These are phyloP conservation scores for Piromyces finnis DNA, from an alignment of 192 early-diverging fungal genomes.

Conservation along the genomic window DNA sequence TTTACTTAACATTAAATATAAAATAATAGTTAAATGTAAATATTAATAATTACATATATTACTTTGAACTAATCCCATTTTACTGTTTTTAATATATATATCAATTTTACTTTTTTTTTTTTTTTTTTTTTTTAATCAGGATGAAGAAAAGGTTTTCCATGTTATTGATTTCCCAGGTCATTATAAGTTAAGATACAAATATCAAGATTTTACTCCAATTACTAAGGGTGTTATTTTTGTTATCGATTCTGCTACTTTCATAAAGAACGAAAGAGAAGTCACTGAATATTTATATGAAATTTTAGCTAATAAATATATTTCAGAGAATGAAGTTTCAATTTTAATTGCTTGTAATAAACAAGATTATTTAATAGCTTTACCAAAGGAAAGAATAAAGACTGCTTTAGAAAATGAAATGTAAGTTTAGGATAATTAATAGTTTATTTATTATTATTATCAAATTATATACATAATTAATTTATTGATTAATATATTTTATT, in stretches of 20 bases:
- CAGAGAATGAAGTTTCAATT: slow-evolving; percentile 34
- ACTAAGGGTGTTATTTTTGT: slow-evolving; percentile 59
- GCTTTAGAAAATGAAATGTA: slow-evolving; percentile 64
- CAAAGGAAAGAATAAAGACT: slow-evolving; percentile 39
- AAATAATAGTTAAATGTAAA: too few species aligned
- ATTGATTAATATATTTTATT: too few species aligned
- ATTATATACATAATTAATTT: too few species aligned
- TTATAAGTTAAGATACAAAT: slow-evolving; percentile 56
- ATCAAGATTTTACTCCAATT: slow-evolving; percentile 44
- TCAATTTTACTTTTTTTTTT: too few species aligned
- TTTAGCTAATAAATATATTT: slow-evolving; percentile 39
- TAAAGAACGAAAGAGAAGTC: slow-evolving; percentile 25
- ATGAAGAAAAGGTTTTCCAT: slow-evolving; percentile 11
- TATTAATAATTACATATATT: too few species aligned
- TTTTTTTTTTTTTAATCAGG: too few species aligned
- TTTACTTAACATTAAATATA: too few species aligned
- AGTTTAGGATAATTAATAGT: too few species aligned
- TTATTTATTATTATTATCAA: too few species aligned
- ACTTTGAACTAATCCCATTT: too few species aligned
- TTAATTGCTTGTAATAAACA: slow-evolving; percentile 72
- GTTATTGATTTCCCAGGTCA: slow-evolving; percentile 82
- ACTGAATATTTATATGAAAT: slow-evolving; percentile 74
- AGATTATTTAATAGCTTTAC: slow-evolving; percentile 52
- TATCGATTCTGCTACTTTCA: slow-evolving; percentile 47
- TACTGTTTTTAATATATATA: too few species aligned